Conservation (phyloP, 352 stramenopile species). For the Globisporangium mamillatum region DNA sequence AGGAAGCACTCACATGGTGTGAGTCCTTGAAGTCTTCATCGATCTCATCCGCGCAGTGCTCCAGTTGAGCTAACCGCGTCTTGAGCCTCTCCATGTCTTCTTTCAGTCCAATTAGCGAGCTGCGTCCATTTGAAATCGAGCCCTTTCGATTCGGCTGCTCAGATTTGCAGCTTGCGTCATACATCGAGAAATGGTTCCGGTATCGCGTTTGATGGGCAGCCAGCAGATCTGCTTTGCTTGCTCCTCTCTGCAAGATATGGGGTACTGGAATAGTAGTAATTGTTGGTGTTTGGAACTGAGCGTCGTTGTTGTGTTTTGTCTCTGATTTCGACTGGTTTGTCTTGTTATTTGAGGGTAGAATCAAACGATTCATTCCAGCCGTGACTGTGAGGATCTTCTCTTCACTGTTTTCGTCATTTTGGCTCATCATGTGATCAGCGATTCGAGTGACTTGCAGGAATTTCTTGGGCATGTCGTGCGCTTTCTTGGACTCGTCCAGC, state of each 20-base stretch:
- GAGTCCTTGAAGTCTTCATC: constrained; percentile 58
- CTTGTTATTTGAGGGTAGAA: neutral
- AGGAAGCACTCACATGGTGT: constrained; percentile 23
- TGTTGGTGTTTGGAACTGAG: neutral
- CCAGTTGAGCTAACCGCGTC: constrained; percentile 41
- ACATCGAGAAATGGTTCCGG: constrained; percentile 1
- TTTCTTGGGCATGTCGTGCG: constrained; percentile 19
- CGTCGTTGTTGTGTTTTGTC: neutral
- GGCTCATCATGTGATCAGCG: neutral
- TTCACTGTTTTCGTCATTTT: neutral
- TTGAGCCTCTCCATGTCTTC: constrained; percentile 53
- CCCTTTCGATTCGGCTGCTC: neutral
- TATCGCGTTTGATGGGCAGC: constrained; percentile 7
- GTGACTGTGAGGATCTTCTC: neutral
- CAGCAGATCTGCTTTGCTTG: neutral
- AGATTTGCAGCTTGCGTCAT: neutral
- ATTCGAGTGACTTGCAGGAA: constrained; percentile 38
- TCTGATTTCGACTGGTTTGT: neutral
- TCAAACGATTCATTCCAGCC: no score
- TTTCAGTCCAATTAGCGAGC: constrained; percentile 32
- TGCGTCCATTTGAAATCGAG: constrained; percentile 13
- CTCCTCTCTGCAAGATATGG: neutral
- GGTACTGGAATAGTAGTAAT: neutral
- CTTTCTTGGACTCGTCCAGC: constrained; percentile 14
- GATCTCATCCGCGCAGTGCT: constrained; percentile 48